These are phyloP conservation scores for Zygosaccharomyces bailii DNA, from an alignment of 805 yeast genomes.

Conservation along the genomic window DNA sequence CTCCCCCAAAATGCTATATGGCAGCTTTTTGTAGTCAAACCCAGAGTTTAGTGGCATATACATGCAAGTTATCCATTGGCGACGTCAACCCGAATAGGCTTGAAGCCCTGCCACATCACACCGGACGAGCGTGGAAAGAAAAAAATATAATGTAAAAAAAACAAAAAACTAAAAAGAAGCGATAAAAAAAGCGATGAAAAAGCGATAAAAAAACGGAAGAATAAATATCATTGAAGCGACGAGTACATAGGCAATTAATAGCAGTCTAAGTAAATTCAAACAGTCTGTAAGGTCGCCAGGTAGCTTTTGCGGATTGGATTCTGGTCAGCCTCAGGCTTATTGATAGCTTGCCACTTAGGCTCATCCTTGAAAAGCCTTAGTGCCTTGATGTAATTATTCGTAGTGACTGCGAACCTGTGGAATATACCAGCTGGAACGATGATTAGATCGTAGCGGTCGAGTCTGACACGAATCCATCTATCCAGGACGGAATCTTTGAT, in stretches of 20 bases:
- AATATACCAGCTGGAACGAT: slow-evolving; percentile 90
- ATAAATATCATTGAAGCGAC: not conserved
- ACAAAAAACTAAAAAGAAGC: not conserved
- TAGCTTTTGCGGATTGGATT: slow-evolving; percentile 48
- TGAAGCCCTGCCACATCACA: not conserved
- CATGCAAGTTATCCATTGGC: slow-evolving; percentile 3
- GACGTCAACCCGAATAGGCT: slow-evolving; percentile 2
- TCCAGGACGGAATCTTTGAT: slow-evolving; percentile 56
- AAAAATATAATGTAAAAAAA: not conserved
- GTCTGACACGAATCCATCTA: slow-evolving; percentile 73
- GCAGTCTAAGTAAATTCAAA: not conserved
- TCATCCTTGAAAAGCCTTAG: slow-evolving; percentile 85
- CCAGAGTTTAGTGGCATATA: not conserved
- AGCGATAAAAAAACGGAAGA: not conserved
- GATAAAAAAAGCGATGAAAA: slow-evolving; percentile 1
- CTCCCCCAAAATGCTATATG: not conserved
- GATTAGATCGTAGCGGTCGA: slow-evolving; percentile 60
- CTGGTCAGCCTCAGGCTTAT: slow-evolving; percentile 55
- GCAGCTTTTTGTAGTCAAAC: not conserved
- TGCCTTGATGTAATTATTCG: slow-evolving; percentile 64
- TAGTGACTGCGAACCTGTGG: slow-evolving; percentile 83
- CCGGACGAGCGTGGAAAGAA: not conserved
- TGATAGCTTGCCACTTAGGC: slow-evolving; percentile 92
- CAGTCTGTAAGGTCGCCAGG: slow-evolving; percentile 22
- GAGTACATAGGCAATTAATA: not conserved